Conservation (phyloP, 2,329 filamentous ascomycete genomes). For the Alternaria atra region DNA sequence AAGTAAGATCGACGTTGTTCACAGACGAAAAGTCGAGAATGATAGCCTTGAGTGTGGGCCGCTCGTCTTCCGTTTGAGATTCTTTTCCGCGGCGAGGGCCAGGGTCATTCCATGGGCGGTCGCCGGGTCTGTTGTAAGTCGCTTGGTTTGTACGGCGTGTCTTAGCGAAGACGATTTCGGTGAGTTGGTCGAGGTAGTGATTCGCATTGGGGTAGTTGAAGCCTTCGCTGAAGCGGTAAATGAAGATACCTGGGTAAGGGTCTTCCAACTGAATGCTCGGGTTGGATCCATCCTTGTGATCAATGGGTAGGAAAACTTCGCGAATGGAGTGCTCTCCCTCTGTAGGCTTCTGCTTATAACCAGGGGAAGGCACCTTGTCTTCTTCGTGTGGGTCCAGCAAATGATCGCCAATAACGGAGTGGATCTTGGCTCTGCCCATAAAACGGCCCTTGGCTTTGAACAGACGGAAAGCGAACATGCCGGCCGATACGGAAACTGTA, state of each 20-base stretch:
- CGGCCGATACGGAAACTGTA: conserved; percentile 79
- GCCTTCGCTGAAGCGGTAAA: conserved; percentile 94
- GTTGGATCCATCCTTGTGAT: conserved; percentile 89
- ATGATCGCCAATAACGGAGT: conserved; percentile 85
- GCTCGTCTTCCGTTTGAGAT: conserved; percentile 53
- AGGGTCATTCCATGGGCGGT: conserved; percentile 95
- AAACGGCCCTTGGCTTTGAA: conserved; percentile 85
- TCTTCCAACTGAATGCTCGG: conserved; percentile 78
- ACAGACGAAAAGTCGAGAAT: conserved; percentile 95
- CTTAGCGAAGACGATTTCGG: conserved; percentile 57
- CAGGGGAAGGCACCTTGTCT: conserved; percentile 28
- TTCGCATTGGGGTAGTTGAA: conserved; percentile 97
- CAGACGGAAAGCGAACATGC: conserved; percentile 81
- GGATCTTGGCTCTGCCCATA: conserved; percentile 83
- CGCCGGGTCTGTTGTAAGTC: conserved; percentile 65
- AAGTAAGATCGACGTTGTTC: conserved; percentile 94
- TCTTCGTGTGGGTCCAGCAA: conserved; percentile 59
- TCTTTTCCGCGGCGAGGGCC: conserved; percentile 71
- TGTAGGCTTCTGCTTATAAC: conserved; percentile 27
- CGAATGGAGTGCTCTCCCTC: conserved; percentile 62
- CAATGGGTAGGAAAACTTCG: conserved; percentile 86
- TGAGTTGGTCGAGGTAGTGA: conserved; percentile 79
- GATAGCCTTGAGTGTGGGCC: conserved; percentile 81
- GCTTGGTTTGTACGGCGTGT: conserved; percentile 81
- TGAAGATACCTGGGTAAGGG: conserved; percentile 92